A percentile compares a stretch with the other conserved stretches of the same genome.
These are phyloP conservation scores for Dendrobium officinale DNA, from an alignment of 106 monocot species.

Conservation along the genomic window DNA sequence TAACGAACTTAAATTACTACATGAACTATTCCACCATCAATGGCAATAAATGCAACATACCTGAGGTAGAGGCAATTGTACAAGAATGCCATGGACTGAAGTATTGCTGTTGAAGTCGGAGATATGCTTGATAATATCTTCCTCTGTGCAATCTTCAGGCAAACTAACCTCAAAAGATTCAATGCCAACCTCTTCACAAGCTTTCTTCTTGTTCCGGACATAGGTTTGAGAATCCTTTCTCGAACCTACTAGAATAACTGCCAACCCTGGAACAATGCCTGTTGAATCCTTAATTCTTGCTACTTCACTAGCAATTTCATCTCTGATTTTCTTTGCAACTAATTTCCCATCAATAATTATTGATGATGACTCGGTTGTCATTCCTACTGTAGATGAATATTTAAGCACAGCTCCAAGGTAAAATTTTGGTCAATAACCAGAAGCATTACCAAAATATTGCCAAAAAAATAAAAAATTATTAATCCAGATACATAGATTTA, in stretches of 20 bases:
- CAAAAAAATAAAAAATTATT: too few species aligned
- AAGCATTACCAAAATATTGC: too few species aligned
- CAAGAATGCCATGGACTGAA: conserved; percentile 65
- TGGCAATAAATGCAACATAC: neutral
- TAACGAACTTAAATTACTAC: too few species aligned
- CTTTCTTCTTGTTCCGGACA: conserved; percentile 87
- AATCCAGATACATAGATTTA: too few species aligned
- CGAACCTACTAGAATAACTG: conserved; percentile 82
- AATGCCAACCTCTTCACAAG: conserved; percentile 92
- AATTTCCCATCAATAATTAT: conserved; percentile 92
- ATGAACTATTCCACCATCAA: neutral
- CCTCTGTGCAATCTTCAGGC: conserved; percentile 60
- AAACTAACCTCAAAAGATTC: conserved; percentile 59
- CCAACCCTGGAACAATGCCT: conserved; percentile 75
- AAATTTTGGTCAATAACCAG: neutral
- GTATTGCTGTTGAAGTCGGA: conserved; percentile 64
- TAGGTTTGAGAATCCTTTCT: conserved; percentile 88
- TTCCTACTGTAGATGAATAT: neutral
- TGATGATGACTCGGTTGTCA: conserved; percentile 1
- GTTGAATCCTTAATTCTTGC: conserved; percentile 13
- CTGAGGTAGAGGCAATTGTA: conserved; percentile 81
- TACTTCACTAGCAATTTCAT: conserved; percentile 75
- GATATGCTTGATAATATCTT: conserved; percentile 47
- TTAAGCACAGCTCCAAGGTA: neutral
- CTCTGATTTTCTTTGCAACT: conserved; percentile 65